Conservation (phyloP, 2,329 filamentous ascomycete species). For the Blastomyces gilchristii region DNA sequence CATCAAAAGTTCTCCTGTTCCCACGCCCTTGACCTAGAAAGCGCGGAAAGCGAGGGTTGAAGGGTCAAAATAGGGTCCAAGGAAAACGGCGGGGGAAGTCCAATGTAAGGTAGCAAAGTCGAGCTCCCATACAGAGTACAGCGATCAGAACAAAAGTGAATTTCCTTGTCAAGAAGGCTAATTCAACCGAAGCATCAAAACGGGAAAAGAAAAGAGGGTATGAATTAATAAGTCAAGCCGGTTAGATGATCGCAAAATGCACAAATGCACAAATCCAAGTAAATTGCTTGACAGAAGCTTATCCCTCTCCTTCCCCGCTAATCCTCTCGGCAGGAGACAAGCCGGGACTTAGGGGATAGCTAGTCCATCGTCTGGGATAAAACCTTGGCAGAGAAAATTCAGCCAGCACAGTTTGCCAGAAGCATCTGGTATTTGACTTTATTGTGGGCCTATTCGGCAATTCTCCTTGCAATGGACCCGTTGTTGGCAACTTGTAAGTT, state of each 20-base stretch:
- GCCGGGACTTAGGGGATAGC: background rate
- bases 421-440: background rate
- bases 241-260: background rate
- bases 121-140: background rate
- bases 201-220: background rate
- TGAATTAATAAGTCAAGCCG: background rate
- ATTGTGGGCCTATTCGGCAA: background rate
- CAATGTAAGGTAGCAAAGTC: background rate
- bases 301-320: background rate
- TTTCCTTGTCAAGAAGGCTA: background rate
- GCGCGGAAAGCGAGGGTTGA: background rate
- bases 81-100: background rate
- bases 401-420: too few species aligned
- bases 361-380: background rate
- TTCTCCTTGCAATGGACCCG: too few species aligned
- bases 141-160: background rate
- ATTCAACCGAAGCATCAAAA: background rate
- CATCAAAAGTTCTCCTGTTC: too few species aligned
- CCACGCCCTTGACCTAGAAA: background rate
- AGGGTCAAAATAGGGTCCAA: background rate
- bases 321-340: background rate
- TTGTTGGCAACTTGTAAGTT: too few species aligned
- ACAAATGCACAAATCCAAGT: background rate
- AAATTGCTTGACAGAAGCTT: constrained; percentile 7
- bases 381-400: background rate